A percentile compares a stretch with the other conserved stretches of the same genome.
These are phyloP conservation scores for Graphilbum sp. DNA, from an alignment of 2,329 filamentous ascomycete species.

Conservation along the genomic window DNA sequence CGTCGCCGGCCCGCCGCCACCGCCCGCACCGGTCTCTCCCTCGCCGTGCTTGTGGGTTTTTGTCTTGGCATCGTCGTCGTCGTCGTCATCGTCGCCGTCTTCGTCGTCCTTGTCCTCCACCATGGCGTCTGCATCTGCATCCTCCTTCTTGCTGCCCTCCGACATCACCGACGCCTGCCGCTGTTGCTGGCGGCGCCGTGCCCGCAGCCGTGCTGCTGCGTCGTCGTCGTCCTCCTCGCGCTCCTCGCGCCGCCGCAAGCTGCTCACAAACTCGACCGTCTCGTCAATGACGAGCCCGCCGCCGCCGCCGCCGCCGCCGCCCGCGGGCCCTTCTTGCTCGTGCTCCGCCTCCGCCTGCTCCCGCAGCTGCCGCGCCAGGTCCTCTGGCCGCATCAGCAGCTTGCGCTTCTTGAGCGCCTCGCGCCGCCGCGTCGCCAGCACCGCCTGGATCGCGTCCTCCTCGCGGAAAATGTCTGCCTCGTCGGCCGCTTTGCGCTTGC, in stretches of 20 bases:
- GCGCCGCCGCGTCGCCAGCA: constrained; percentile 66
- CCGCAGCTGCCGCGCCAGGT: constrained; percentile 67
- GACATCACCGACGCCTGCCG: not conserved
- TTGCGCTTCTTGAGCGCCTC: constrained; percentile 85
- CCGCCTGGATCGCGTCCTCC: constrained; percentile 82
- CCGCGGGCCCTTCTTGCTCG: not conserved
- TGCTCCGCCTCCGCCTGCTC: constrained; percentile 31
- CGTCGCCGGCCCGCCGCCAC: constrained; percentile 8
- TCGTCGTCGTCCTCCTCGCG: constrained; percentile 36
- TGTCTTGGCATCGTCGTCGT: no score
- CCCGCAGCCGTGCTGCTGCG: constrained; percentile 33
- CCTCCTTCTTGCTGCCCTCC: not conserved
- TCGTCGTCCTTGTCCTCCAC: constrained; percentile 30
- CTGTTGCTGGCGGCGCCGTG: constrained; percentile 11
- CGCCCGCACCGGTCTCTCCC: constrained; percentile 48
- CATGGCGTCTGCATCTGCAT: constrained; percentile 27
- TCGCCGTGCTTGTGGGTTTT: no score
- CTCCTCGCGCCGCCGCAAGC: constrained; percentile 52
- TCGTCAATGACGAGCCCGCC: constrained; percentile 82
- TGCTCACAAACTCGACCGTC: constrained; percentile 85
- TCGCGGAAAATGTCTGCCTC: constrained; percentile 51
- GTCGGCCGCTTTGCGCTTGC: constrained; percentile 48
- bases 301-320: constrained; percentile 14
- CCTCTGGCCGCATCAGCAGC: constrained; percentile 68
- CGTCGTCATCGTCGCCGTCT: no score